Percentiles rank a stretch among this genome's conserved stretches.
Evolutionary conservation across 1,284 basidiomycete genomes (phyloP).

Genomic region (Irpex sp.): DNA sequence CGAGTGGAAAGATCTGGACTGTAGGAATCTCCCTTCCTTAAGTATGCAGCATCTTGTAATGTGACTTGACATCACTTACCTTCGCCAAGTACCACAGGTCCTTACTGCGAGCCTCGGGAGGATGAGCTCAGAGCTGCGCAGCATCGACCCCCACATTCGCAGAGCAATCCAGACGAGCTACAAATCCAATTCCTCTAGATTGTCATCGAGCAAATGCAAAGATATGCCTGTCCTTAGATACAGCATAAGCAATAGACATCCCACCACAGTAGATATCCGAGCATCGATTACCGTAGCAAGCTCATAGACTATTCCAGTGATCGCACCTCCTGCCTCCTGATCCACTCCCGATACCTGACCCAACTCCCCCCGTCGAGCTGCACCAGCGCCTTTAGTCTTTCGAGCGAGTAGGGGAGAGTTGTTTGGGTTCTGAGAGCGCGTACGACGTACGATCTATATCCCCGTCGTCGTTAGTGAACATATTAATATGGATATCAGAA

Average conservation of each 20-base stretch:
- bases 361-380: slow-evolving; percentile 39
- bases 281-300: not conserved
- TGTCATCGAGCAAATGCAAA: too few species aligned
- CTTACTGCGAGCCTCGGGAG: too few species aligned
- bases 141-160: too few species aligned
- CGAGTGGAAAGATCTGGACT: too few species aligned
- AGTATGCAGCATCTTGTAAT: too few species aligned
- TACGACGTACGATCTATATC: slow-evolving; percentile 41
- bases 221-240: too few species aligned
- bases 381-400: slow-evolving; percentile 34
- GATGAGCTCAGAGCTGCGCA: too few species aligned
- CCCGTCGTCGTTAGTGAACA: not conserved
- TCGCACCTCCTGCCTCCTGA: slow-evolving; percentile 20
- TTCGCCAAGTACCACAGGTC: too few species aligned
- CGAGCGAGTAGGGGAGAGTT: slow-evolving; percentile 35
- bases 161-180: too few species aligned
- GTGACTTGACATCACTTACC: too few species aligned
- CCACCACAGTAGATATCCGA: not conserved
- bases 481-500: not conserved
- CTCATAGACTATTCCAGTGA: not conserved
- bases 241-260: not conserved
- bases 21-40: too few species aligned
- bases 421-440: slow-evolving; percentile 39
- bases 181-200: too few species aligned
- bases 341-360: slow-evolving; percentile 36